Evolutionary conservation across 345 rosid species (phyloP).

Genomic region (Eucalyptus coolabah): DNA sequence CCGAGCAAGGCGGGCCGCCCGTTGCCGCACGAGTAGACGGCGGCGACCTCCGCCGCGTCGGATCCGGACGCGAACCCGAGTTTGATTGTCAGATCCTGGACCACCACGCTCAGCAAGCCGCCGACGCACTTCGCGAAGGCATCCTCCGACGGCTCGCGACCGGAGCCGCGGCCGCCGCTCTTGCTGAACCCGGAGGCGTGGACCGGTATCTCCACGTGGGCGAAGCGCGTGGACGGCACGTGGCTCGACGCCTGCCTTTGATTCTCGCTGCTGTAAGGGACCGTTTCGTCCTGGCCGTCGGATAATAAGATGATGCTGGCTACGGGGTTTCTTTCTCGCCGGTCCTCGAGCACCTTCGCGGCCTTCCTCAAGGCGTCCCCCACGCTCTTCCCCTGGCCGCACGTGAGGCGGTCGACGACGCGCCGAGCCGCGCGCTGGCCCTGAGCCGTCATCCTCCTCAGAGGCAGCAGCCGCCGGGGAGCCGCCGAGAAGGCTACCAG

Average conservation of each 20-base stretch:
- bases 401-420: conserved; percentile 48
- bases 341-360: conserved; percentile 69
- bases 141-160: conserved; percentile 46
- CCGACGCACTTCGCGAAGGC: conserved; percentile 58
- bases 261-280: background rate
- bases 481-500: conserved; percentile 47
- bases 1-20: conserved; percentile 38
- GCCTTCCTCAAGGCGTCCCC: conserved; percentile 70
- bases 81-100: conserved; percentile 65
- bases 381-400: conserved; percentile 42
- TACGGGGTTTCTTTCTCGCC: conserved; percentile 67
- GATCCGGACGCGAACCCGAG: conserved; percentile 49
- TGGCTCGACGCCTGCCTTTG: conserved; percentile 5
- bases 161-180: conserved; percentile 42
- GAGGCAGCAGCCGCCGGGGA: conserved; percentile 51
- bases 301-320: conserved; percentile 60
- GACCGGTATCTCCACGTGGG: conserved; percentile 67
- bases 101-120: conserved; percentile 54
- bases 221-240: conserved; percentile 51
- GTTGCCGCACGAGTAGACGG: conserved; percentile 50
- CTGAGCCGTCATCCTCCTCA: conserved; percentile 65
- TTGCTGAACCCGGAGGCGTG: conserved; percentile 40
- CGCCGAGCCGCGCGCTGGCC: conserved; percentile 56
- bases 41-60: conserved; percentile 61
- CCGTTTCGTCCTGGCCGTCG: conserved; percentile 39